Percentiles rank a stretch among this genome's conserved stretches.
phyloP scores from a whole-genome alignment of 2,329 filamentous ascomycete genomes.

The Botrytis galanthina region DNA sequence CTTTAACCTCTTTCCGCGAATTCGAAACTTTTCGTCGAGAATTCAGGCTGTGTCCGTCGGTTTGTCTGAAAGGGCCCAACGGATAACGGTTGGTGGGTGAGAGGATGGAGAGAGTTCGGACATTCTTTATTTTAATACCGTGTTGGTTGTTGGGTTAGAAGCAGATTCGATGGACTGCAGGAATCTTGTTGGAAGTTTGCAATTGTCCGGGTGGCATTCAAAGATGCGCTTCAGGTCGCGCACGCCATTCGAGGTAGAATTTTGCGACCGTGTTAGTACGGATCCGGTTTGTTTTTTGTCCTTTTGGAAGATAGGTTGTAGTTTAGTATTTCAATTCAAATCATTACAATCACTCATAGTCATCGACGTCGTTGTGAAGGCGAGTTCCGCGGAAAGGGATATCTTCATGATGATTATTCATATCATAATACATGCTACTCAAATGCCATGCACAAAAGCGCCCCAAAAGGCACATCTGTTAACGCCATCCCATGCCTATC shows the following conservation, averaged over 20 bases:
- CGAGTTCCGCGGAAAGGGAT: background rate
- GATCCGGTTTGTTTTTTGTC: background rate
- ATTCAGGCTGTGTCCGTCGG: constrained; percentile 23
- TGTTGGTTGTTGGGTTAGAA: background rate
- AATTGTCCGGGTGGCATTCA: background rate
- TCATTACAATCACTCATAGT: background rate
- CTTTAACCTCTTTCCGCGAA: constrained; percentile 43
- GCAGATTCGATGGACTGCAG: background rate
- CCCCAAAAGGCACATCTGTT: constrained; percentile 20
- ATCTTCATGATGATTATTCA: background rate
- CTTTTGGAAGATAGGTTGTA: background rate
- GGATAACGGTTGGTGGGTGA: constrained; percentile 30
- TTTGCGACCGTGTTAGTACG: background rate
- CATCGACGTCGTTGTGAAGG: background rate
- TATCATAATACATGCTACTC: background rate
- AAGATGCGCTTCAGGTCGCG: background rate
- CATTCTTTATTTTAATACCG: constrained; percentile 40
- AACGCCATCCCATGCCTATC: constrained; percentile 28
- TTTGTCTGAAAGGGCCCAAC: constrained; percentile 35
- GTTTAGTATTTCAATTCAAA: background rate
- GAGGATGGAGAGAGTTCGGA: constrained; percentile 51
- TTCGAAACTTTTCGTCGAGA: constrained; percentile 29
- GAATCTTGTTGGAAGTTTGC: background rate
- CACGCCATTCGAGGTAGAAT: background rate
- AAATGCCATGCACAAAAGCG: constrained; percentile 17